These are phyloP conservation scores for Clitoria ternatea DNA, from an alignment of 306 rosid genomes.

Conservation along the genomic window DNA sequence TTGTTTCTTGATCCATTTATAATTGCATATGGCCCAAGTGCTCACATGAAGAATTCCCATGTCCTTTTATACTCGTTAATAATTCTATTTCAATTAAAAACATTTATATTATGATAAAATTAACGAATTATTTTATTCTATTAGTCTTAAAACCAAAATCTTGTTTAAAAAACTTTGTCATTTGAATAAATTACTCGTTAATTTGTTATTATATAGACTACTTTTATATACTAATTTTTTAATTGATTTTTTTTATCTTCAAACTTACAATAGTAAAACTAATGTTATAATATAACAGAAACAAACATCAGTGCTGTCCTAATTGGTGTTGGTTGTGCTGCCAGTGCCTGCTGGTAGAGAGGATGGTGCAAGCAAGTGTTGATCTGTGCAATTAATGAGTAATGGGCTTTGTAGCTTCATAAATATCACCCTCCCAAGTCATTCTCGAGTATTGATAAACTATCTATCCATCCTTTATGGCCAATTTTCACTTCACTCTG, in stretches of 20 bases:
- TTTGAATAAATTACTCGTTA: too few relatives aligned
- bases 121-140: too few relatives aligned
- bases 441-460: slow-evolving; percentile 14
- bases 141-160: too few relatives aligned
- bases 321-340: slow-evolving; percentile 33
- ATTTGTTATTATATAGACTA: too few relatives aligned
- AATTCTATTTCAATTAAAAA: too few relatives aligned
- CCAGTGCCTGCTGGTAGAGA: slow-evolving; percentile 34
- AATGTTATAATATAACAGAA: neutral
- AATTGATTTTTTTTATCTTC: neutral
- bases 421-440: slow-evolving; percentile 20
- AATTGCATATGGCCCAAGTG: slow-evolving; percentile 16
- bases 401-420: slow-evolving; percentile 14
- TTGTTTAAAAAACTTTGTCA: too few relatives aligned
- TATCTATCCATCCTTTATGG: neutral
- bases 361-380: slow-evolving; percentile 24
- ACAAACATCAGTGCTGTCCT: slow-evolving; percentile 14
- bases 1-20: slow-evolving; percentile 22
- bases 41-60: neutral
- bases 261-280: neutral
- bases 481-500: slow-evolving; percentile 15
- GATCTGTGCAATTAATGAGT: slow-evolving; percentile 14
- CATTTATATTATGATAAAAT: too few relatives aligned
- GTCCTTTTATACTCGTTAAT: neutral
- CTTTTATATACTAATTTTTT: too few relatives aligned